Conservation (phyloP, 140 eudicot genomes). For the Erigeron philadelphicus region DNA sequence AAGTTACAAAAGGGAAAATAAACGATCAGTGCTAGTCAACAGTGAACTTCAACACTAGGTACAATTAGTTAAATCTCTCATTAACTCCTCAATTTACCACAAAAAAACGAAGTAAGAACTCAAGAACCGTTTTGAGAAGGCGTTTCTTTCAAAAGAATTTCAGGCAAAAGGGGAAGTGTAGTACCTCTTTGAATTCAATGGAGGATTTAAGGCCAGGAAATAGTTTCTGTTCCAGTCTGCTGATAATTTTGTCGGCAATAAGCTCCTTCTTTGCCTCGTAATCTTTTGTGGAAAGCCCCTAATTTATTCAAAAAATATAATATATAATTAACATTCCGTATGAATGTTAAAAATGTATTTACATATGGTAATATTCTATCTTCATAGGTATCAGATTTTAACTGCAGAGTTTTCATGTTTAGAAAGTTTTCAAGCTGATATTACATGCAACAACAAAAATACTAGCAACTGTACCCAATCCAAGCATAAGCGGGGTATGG, state of each 20-base stretch:
- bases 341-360: not conserved
- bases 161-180: not conserved
- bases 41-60: not conserved
- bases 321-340: not conserved
- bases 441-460: no score
- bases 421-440: no score
- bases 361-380: not conserved
- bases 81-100: no score
- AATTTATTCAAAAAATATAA: not conserved
- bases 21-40: not conserved
- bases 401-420: conserved; percentile 14
- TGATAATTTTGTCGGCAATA: conserved; percentile 73
- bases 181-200: conserved; percentile 80
- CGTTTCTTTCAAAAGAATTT: not conserved
- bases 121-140: not conserved
- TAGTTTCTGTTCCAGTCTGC: conserved; percentile 78
- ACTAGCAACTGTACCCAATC: no score
- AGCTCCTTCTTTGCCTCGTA: conserved; percentile 80
- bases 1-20: no score
- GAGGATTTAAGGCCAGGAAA: conserved; percentile 89
- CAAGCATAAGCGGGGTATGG: no score
- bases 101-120: not conserved
- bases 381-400: conserved; percentile 9
- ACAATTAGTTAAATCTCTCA: not conserved
- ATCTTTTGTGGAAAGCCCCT: conserved; percentile 76